These are phyloP conservation scores for Oenanthe sinensis DNA, from an alignment of 129 eudicot genomes.

Conservation along the genomic window DNA sequence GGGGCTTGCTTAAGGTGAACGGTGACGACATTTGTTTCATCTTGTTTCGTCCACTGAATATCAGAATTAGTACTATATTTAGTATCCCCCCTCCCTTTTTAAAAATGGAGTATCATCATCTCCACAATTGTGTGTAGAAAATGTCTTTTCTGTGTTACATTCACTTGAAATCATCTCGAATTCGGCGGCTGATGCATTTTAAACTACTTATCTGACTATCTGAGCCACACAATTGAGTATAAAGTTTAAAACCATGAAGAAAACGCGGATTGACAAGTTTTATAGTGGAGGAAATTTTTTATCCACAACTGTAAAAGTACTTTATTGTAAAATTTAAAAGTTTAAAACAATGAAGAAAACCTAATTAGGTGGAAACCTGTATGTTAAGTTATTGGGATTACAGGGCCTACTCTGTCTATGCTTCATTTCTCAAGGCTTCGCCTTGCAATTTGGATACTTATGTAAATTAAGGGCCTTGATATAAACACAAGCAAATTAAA, in stretches of 20 bases:
- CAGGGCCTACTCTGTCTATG: no score
- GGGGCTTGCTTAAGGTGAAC: neutral
- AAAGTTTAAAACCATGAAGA: no score
- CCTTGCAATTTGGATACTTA: no score
- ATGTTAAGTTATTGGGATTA: no score
- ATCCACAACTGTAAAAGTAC: no score
- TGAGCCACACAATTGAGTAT: no score
- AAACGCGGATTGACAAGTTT: no score
- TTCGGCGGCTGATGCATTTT: neutral
- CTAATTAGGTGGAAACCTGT: neutral
- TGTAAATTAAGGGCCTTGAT: no score
- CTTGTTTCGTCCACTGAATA: neutral
- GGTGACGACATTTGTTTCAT: neutral
- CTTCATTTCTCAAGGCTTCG: neutral
- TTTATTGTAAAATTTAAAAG: neutral
- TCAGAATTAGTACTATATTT: neutral
- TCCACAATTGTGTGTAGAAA: neutral
- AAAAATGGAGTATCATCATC: neutral
- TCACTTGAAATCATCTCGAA: neutral
- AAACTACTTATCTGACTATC: neutral
- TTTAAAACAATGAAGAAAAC: neutral
- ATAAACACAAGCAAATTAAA: no score
- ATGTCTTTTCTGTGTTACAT: neutral
- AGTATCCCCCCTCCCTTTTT: neutral
- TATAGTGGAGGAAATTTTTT: no score